Evolutionary conservation across 1,284 basidiomycete genomes (phyloP), one percentile per base, ranked within the genome.

Genomic region (Trichosporon ovoides): DNA sequence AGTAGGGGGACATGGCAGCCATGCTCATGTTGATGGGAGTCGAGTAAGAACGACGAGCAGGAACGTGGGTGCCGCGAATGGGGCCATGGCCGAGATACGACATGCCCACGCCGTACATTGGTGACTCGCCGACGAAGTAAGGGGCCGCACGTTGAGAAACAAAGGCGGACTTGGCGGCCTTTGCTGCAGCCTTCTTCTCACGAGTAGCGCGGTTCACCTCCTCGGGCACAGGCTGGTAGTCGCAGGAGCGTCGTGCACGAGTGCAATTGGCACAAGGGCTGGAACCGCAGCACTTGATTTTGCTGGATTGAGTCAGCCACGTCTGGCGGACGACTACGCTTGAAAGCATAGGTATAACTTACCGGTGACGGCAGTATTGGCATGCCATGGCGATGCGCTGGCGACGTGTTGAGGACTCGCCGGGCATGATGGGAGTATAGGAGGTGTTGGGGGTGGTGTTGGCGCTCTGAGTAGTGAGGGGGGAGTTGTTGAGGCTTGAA

Each of bases 281-380:
- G 14, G 66, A 69, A 33, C 77, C 77, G 43, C 73, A 73, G 66
- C 77, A 78, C 62, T 73, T 66, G 54, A 78, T 78, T 59, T 78
- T 78, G 38, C 77, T 77, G 38, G 28, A 18, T 16, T 51, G 4
- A 3, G 53, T 62, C 57, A 61, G 58, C 34, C n/a, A 37, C 33
- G 28, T 10, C 38, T 46, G 40, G 13, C 19, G 13, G 14, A 13
- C 3, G 11, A 14, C 16, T 18, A 22, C n/a, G n/a, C n/a, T 10
- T 14, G 16, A 16, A 13, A 12, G 13, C 13, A 12, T 12, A 6
- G 3, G 7, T 28, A 14, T 33, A n/a, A 68, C 74, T 68, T 51
- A 75, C 74, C 74, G 60, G 57, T 73, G 71, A 57, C 74, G 64
- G 59, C 74, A 76, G 63, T 76, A 75, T 40, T 71, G 67, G 61